Evolutionary conservation across 768 basidiomycete genomes (phyloP).

Genomic region (Rhodotorula kratochvilovae): DNA sequence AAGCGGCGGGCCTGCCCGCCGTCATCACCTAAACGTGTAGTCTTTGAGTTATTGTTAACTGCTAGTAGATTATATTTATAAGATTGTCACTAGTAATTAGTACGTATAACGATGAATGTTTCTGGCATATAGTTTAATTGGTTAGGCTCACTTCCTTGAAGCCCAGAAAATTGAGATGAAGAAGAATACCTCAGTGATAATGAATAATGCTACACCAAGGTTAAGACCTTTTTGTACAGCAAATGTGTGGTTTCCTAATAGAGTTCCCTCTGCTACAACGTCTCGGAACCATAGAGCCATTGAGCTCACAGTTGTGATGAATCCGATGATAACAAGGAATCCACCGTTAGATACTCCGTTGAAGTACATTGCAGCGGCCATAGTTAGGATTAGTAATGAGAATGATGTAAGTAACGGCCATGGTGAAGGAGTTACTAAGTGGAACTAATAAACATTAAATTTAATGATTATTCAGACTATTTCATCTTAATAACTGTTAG

Average conservation of each 20-base stretch:
- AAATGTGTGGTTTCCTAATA: constrained; percentile 41
- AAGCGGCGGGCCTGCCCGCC: no score
- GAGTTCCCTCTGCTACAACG: constrained; percentile 41
- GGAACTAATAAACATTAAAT: no score
- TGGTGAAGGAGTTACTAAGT: constrained; percentile 34
- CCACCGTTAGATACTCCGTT: constrained; percentile 21
- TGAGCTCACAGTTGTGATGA: constrained; percentile 28
- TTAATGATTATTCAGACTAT: no score
- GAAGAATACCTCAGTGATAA: constrained; percentile 39
- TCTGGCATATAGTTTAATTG: not conserved
- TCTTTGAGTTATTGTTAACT: not conserved
- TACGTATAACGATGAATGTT: not conserved
- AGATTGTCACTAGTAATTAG: not conserved
- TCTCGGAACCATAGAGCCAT: constrained; percentile 40
- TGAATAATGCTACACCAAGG: constrained; percentile 41
- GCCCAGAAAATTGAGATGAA: constrained; percentile 42
- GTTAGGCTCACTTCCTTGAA: not conserved
- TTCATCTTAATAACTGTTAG: no score
- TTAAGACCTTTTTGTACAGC: constrained; percentile 42
- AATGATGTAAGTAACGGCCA: constrained; percentile 39
- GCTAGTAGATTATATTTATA: not conserved
- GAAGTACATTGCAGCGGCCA: constrained; percentile 32
- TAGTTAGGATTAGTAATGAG: constrained; percentile 33
- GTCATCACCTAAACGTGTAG: not conserved
- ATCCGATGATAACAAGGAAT: constrained; percentile 34